phyloP scores from a whole-genome alignment of 148 eudicot genomes.

The Agrostemma githago region DNA sequence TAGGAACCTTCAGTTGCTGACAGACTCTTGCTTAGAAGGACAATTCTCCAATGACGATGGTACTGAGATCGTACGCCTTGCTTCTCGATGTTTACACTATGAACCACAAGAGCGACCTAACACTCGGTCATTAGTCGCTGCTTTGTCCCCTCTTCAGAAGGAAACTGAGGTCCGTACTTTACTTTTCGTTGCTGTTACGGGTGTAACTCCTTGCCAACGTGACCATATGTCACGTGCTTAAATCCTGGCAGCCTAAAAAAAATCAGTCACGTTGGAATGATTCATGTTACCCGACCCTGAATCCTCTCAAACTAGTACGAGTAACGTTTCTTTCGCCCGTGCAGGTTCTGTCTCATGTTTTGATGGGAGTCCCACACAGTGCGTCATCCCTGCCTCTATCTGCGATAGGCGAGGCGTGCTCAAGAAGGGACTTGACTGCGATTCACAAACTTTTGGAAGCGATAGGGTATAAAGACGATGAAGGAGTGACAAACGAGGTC shows the following conservation, averaged over 20 bases:
- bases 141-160: conserved; percentile 59
- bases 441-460: conserved; percentile 57
- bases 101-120: conserved; percentile 66
- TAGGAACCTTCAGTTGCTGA: conserved; percentile 60
- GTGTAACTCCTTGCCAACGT: too few species aligned
- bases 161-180: conserved; percentile 49
- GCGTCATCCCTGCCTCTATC: conserved; percentile 44
- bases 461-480: conserved; percentile 57
- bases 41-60: conserved; percentile 54
- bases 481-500: conserved; percentile 63
- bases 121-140: conserved; percentile 50
- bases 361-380: conserved; percentile 51
- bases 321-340: background rate
- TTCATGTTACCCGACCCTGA: too few species aligned
- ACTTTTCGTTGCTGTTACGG: background rate
- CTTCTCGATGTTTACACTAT: conserved; percentile 63
- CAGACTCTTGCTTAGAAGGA: conserved; percentile 69
- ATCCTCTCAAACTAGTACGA: background rate
- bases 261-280: too few species aligned
- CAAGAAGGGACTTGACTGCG: conserved; percentile 58
- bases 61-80: conserved; percentile 57
- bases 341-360: conserved; percentile 60
- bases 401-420: conserved; percentile 58
- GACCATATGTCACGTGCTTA: too few species aligned
- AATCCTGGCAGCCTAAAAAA: too few species aligned